phyloP scores from a whole-genome alignment of 352 stramenopile genomes.

The Thraustochytrium sp. region DNA sequence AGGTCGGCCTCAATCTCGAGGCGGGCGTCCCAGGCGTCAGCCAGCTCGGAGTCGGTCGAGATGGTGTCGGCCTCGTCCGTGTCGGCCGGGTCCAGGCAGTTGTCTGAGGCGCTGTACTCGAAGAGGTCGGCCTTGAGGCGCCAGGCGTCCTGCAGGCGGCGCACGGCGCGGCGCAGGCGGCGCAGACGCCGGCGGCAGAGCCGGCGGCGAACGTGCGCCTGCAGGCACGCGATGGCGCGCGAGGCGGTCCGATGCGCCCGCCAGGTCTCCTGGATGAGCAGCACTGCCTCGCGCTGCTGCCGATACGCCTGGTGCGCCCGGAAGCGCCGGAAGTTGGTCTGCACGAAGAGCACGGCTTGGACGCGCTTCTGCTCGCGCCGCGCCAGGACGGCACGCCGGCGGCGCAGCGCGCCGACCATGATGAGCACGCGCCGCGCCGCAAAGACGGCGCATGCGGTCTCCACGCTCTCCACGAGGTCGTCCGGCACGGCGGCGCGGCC shows the following conservation, averaged over 20 bases:
- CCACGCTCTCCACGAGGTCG: not conserved
- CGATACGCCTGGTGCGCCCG: not conserved
- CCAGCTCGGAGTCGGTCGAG: not conserved
- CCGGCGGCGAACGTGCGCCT: not conserved
- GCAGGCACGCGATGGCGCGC: not conserved
- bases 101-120: conserved; percentile 25
- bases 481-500: not conserved
- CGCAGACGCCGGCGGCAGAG: not conserved
- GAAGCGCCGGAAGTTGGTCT: not conserved
- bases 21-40: not conserved
- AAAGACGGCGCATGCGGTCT: not conserved
- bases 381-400: not conserved
- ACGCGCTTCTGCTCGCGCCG: not conserved
- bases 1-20: no score
- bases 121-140: not conserved
- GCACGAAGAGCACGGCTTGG: not conserved
- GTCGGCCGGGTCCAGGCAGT: no score
- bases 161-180: not conserved
- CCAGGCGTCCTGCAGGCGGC: not conserved
- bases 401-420: not conserved
- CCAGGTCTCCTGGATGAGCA: not conserved
- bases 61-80: not conserved
- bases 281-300: not conserved
- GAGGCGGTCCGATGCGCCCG: not conserved
- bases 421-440: not conserved